Conservation (phyloP, 192 early-diverging fungal genomes). For the Coemansia sp. region DNA sequence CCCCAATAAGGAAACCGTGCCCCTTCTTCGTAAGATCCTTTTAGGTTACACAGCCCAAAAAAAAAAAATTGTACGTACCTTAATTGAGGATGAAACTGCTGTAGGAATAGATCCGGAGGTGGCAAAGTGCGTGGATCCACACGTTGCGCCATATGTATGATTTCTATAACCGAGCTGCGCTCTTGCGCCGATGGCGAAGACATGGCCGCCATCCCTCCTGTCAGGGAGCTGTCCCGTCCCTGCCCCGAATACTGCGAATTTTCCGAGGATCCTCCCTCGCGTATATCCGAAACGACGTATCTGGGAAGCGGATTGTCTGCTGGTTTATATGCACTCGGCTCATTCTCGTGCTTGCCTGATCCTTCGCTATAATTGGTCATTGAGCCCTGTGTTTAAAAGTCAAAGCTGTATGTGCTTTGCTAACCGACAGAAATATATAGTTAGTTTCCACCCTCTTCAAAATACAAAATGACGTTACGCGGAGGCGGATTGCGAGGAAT, state of each 20-base stretch:
- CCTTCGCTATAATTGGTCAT: conserved; percentile 9
- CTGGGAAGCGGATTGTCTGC: conserved; percentile 3
- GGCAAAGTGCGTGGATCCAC: conserved; percentile 26
- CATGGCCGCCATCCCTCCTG: conserved; percentile 10
- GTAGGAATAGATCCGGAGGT: conserved; percentile 28
- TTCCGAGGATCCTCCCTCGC: conserved; percentile 2
- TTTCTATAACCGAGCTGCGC: conserved; percentile 23
- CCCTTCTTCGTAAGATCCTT: no score
- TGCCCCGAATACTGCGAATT: conserved; percentile 12
- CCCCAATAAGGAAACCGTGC: neutral
- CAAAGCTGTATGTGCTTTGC: no score
- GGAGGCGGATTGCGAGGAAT: neutral
- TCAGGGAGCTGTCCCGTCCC: conserved; percentile 2
- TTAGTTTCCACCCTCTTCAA: neutral
- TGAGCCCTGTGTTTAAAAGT: neutral
- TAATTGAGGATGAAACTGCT: conserved; percentile 32
- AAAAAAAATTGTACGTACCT: conserved; percentile 29
- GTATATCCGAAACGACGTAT: conserved; percentile 8
- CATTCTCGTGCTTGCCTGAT: conserved; percentile 11
- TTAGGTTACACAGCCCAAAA: neutral
- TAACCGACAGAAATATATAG: neutral
- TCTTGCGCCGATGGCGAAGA: neutral
- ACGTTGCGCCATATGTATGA: conserved; percentile 17
- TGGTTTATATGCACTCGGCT: conserved; percentile 3
- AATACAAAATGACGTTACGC: neutral